Evolutionary conservation across 129 eudicot genomes (phyloP), one percentile per base, ranked within the genome.

Genomic region (Apium graveolens): DNA sequence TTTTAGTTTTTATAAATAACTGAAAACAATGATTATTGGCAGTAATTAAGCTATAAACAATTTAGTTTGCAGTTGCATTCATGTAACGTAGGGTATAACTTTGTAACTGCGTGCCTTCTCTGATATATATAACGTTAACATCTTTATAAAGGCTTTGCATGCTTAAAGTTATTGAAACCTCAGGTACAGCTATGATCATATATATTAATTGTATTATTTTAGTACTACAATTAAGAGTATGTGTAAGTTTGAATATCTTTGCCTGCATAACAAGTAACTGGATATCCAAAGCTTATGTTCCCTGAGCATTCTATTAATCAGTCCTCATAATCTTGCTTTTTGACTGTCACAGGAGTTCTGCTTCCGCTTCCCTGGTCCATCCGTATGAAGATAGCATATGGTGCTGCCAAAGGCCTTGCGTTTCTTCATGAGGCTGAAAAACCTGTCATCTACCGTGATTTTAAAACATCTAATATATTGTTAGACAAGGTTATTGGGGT

Each of bases 331-430:
- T 73, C 14, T 43, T 73, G 57, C n/a, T 26, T 73, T 43, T 43
- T 41, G 16, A 73, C 20, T 73, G 55, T 74, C 86, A 73, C 87
- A 93, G 98, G 98, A 85, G 98, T 93, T 57, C 76, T 93, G 82
- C 97, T 93, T 86, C 98, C 98, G 53, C 90, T 93, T 80, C 88
- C 98, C 46, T 93, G 98, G 98, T 88, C 93, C 29, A 85, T 85
- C 21, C 86, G 98, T 81, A 94, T 94, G 98, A 94, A 91, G 92
- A 94, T 94, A 72, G 96, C 97, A 44, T 81, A 79, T 76, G 98
- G 97, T 76, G 98, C 98, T 81, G 97, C 98, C 38, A 91, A 88
- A 83, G 98, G 98, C 78, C 98, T 94, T 71, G 96, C 97, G 39
- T 91, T 86, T 78, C 93, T 94, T 49, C 98, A 94, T 78, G 97